Percentiles rank a stretch among this genome's conserved stretches.
phyloP scores from a whole-genome alignment of 2,329 filamentous ascomycete species.

The Aspergillus brunneoviolaceus region DNA sequence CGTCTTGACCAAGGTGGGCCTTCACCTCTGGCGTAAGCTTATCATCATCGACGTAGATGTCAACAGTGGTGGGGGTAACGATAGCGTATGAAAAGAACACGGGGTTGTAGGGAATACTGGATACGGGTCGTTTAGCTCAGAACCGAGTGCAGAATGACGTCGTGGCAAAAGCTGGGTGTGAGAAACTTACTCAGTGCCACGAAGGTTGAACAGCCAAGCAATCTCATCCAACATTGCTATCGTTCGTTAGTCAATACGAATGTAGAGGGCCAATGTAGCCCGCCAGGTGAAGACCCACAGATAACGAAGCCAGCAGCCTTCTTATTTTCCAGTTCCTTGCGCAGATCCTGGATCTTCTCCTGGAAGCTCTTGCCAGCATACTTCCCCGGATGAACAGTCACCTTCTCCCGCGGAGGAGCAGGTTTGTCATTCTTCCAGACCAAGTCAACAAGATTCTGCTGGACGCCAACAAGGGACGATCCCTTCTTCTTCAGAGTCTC shows the following conservation, averaged over 20 bases:
- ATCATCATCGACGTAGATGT: conserved; percentile 77
- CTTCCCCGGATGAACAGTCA: conserved; percentile 68
- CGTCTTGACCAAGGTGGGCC: conserved; percentile 66
- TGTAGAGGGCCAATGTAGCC: not conserved
- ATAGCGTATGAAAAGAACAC: conserved; percentile 98
- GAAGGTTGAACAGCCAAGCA: conserved; percentile 97
- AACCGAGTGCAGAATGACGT: not conserved
- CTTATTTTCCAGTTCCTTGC: conserved; percentile 90
- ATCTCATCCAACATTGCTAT: conserved; percentile 86
- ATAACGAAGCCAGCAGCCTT: conserved; percentile 84
- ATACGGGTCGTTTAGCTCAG: conserved; percentile 6
- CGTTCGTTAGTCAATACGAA: conserved; percentile 15
- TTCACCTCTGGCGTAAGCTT: conserved; percentile 71
- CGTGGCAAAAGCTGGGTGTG: not conserved
- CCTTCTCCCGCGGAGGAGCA: conserved; percentile 69
- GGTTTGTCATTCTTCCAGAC: conserved; percentile 82
- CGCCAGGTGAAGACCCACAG: conserved; percentile 45
- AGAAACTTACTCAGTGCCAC: conserved; percentile 70
- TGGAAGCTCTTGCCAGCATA: conserved; percentile 80
- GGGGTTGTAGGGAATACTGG: conserved; percentile 87
- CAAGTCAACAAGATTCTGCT: conserved; percentile 82
- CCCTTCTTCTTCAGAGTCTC: conserved; percentile 88
- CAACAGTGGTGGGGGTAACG: conserved; percentile 72
- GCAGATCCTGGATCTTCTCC: conserved; percentile 78
- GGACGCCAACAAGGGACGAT: conserved; percentile 69